phyloP scores from a whole-genome alignment of 805 yeast genomes.

The Ogataea thermomethanolica region DNA sequence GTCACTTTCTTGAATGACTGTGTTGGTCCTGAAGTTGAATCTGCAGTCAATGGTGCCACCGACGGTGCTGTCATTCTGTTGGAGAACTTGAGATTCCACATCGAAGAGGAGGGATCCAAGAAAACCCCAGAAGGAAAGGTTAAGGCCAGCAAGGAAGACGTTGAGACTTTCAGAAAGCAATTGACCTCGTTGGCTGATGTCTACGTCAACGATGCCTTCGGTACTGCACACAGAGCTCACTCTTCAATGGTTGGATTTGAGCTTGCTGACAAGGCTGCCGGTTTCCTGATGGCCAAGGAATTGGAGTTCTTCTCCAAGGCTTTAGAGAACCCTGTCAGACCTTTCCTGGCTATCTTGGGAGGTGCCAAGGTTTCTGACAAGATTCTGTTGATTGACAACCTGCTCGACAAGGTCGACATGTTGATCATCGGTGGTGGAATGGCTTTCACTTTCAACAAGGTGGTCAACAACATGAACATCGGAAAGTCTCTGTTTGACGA shows the following conservation, averaged over 20 bases:
- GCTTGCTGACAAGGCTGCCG: slow-evolving; percentile 94
- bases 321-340: slow-evolving; percentile 95
- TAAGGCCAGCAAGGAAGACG: slow-evolving; percentile 85
- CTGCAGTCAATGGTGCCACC: slow-evolving; percentile 67
- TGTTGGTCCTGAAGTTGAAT: slow-evolving; percentile 89
- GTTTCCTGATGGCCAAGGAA: slow-evolving; percentile 98
- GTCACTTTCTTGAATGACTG: slow-evolving; percentile 85
- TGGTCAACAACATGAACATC: slow-evolving; percentile 75
- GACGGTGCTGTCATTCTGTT: slow-evolving; percentile 83
- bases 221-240: slow-evolving; percentile 99
- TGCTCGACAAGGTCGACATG: slow-evolving; percentile 90
- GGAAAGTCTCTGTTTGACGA: slow-evolving; percentile 92
- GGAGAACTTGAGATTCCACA: slow-evolving; percentile 98
- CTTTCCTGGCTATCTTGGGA: slow-evolving; percentile 97
- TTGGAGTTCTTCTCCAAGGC: slow-evolving; percentile 97
- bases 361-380: slow-evolving; percentile 99
- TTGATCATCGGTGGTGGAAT: slow-evolving; percentile 99
- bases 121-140: slow-evolving; percentile 83
- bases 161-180: slow-evolving; percentile 81
- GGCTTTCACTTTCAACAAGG: slow-evolving; percentile 99
- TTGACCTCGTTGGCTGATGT: slow-evolving; percentile 94
- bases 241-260: slow-evolving; percentile 98
- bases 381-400: slow-evolving; percentile 96
- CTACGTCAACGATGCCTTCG: slow-evolving; percentile 96
- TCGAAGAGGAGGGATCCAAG: slow-evolving; percentile 93